These are phyloP conservation scores for Trametes gibbosa DNA, from an alignment of 768 basidiomycete species.

Conservation along the genomic window DNA sequence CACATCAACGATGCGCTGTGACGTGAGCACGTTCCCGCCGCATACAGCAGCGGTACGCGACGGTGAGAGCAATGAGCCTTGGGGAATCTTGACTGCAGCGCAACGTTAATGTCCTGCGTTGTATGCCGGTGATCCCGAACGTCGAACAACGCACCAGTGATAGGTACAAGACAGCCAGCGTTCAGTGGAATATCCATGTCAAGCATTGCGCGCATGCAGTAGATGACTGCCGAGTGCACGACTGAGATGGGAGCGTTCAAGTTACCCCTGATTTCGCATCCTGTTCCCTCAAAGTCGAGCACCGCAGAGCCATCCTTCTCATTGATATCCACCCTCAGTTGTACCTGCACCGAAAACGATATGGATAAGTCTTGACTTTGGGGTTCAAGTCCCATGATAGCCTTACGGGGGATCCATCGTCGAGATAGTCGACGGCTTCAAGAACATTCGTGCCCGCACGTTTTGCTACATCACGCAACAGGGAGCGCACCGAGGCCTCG, in stretches of 20 bases:
- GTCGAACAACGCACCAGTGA: slow-evolving; percentile 51
- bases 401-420: slow-evolving; percentile 80
- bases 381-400: too few relatives aligned
- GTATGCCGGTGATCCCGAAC: not conserved
- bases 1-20: slow-evolving; percentile 92
- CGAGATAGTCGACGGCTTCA: slow-evolving; percentile 77
- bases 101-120: slow-evolving; percentile 19
- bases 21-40: slow-evolving; percentile 89
- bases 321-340: slow-evolving; percentile 75
- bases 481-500: slow-evolving; percentile 78
- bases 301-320: slow-evolving; percentile 70
- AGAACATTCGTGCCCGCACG: slow-evolving; percentile 65
- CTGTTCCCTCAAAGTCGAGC: slow-evolving; percentile 84
- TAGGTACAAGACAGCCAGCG: slow-evolving; percentile 87
- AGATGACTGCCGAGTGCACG: slow-evolving; percentile 84
- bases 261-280: slow-evolving; percentile 80
- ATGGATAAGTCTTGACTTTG: not conserved
- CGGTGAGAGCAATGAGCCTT: slow-evolving; percentile 75
- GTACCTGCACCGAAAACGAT: slow-evolving; percentile 46
- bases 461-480: slow-evolving; percentile 73
- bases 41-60: slow-evolving; percentile 88
- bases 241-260: slow-evolving; percentile 85
- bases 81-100: slow-evolving; percentile 68
- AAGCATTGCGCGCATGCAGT: slow-evolving; percentile 86
- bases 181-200: slow-evolving; percentile 89